Evolutionary conservation across 345 rosid genomes (phyloP), one percentile per base, ranked within the genome.

Genomic region (Pistacia vera): DNA sequence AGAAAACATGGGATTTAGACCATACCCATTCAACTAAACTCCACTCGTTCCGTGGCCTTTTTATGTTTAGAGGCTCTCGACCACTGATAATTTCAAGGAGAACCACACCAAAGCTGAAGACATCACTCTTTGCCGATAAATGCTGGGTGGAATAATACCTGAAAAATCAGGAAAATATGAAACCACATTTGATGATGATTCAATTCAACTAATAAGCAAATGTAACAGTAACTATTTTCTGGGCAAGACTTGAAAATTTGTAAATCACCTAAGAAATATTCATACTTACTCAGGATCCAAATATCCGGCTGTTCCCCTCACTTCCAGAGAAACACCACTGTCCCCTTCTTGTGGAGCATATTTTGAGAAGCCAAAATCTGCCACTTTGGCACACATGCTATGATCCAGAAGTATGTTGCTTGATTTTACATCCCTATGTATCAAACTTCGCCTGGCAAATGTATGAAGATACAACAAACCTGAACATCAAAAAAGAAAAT

Each of bases 1-100:
- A 54, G 6, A 13, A 14, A 14, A 54, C 57, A 54, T 51, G 30
- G 8, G 66, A 49, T 51, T 25, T 8, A 22, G 52, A 41, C 63
- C 82, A 20, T 87, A 89, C 95, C 95, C 92, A 91, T 89, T 91
- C 95, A 56, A 91, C 90, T 82, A 91, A 86, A 81, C 92, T 91
- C 95, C 92, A 87, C 63, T 91, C 92, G 7, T 83, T 82, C 30
- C 86, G 81, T 9, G 92, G 92, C 86, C 95, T 83, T 28, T 84
- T 85, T 74, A 88, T 77, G 80, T 91, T 86, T 63, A 91, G 88
- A 77, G 94, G 94, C 81, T 88, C 94, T 71, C 90, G 80, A 17
- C 92, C 90, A 13, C 92, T 87, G 61, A 88, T 80, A 25, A 88
- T 90, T 80, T 90, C 91, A 3, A 91, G 93, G 35, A 91, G 85